Evolutionary conservation across 306 rosid genomes (phyloP), one percentile per base, ranked within the genome.

Genomic region (Cicer pinnatifidum): DNA sequence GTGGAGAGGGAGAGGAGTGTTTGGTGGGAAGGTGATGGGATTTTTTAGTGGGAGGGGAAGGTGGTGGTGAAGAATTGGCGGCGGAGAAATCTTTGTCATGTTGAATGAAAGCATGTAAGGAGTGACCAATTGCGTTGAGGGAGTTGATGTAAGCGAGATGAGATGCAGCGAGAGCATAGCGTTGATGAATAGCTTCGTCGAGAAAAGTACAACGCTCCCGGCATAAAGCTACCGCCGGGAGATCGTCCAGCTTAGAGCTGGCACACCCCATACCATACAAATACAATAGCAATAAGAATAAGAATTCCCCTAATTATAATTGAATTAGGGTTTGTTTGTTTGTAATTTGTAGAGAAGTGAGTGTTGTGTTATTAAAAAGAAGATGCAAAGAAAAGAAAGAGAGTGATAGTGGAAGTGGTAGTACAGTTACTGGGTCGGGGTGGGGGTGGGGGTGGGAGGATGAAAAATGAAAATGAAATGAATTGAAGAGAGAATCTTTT

Each of bases 161-260:
- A 50, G 97, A 82, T 0, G 92, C 89, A 0, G 99, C 88, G 0
- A 95, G 86, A 1, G 93, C 78, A 52, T 88, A 87, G 0, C 99
- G 86, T 47, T 84, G 91, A 76, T 83, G 86, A 73, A 91, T 95
- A 37, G 99, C 99, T 63, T 88, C 92, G 67, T 95, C 97, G 0
- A 95, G 87, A 47, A 53, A 88, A 12, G 68, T 50, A 8, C 92
- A 88, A 0, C 99, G 85, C 2, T 91, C 92, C 3, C 96, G 83
- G 88, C 99, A 95, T 3, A 95, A 85, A 7, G 77, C 77, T n/a
- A 95, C 97, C n/a, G 99, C 99, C 0, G 95, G 96, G 1, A 85
- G 92, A 76, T 95, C 99, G 33, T 95, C 99, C 81, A 87, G 83
- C 91, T 95, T 95, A 1, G 99, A 95, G 88, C 80, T 88, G 73